Base-by-base conservation (phyloP, 1,284 basidiomycete genomes). In the Hypsizygus ulmarius region DNA sequence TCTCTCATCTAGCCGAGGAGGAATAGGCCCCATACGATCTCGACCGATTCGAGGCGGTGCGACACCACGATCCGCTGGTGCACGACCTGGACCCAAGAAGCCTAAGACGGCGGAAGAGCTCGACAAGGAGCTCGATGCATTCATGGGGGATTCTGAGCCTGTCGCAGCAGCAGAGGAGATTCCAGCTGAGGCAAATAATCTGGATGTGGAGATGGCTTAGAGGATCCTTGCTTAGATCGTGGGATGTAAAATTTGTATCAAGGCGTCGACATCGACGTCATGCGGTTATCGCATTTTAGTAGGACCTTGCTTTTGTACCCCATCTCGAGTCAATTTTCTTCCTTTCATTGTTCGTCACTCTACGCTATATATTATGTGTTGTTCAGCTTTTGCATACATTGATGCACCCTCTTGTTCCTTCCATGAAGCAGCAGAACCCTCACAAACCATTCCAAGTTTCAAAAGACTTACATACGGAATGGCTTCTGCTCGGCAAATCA, bases 71-170 rank as follows among this genome's bases (percentile, higher is more conserved):
- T 56, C 64, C 1, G 60, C 60, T 5, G 47, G 50, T 35, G 50
- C 57, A 62, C 21, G 21, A 25, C 4, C 21, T 37, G 64, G 62
- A 51, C 69, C 69, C 4, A 81, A 78, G 62, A 79, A 78, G 62
- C 73, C 73, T 27, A 79, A 89, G 62, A 92, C 88, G 6, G 85
- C 81, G 3, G 88, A 84, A 46, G 92, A 97, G 57, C 71, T 97
- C 47, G 95, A 97, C 67, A 85, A 82, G 62, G 93, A 97, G 70
- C 68, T 97, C 53, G 94, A 97, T 58, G 83, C 86, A 1, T 97
- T 95, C 67, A 93, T 96, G 91, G 81, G 77, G 15, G 81, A 83
- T 52, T 75, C 79, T n/a, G 68, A 72, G 42, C 49, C 58, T 0
- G 52, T 49, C 3, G 59, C 63, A 16, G 50, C 59, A 41, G 50